phyloP scores from a whole-genome alignment of 495 filamentous ascomycete species.

The Penicillium psychrofluorescens region DNA sequence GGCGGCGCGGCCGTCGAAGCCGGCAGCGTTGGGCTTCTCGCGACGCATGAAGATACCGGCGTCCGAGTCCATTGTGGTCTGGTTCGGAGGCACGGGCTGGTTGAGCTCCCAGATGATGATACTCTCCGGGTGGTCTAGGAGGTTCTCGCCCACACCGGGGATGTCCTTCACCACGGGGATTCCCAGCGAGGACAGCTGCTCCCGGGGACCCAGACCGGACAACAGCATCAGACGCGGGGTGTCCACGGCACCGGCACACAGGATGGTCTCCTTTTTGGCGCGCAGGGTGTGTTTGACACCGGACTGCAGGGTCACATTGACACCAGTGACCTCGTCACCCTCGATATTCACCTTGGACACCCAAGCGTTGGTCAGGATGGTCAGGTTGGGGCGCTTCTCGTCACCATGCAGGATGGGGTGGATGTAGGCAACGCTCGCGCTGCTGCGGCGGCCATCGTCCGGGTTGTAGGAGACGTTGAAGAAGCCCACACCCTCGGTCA shows the following conservation, averaged over 20 bases:
- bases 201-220: constrained; percentile 65
- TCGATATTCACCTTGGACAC: constrained; percentile 67
- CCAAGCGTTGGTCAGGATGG: constrained; percentile 72
- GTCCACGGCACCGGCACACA: constrained; percentile 73
- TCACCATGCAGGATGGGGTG: constrained; percentile 73
- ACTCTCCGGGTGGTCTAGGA: constrained; percentile 69
- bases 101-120: constrained; percentile 85
- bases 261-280: constrained; percentile 63
- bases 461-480: constrained; percentile 81
- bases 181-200: constrained; percentile 54
- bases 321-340: constrained; percentile 53
- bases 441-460: constrained; percentile 68
- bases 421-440: constrained; percentile 78
- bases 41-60: constrained; percentile 79
- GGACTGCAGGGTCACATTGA: constrained; percentile 59
- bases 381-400: constrained; percentile 70
- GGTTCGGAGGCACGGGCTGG: constrained; percentile 61
- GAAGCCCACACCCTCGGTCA: constrained; percentile 71
- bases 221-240: constrained; percentile 67
- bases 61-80: constrained; percentile 82
- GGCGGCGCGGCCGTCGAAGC: constrained; percentile 58
- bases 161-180: constrained; percentile 68
- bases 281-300: constrained; percentile 52
- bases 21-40: constrained; percentile 54
- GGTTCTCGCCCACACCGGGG: constrained; percentile 72